Percentiles rank a stretch among this genome's conserved stretches.
phyloP scores from a whole-genome alignment of 257 asterid species.

The Schizonepeta tenuifolia region DNA sequence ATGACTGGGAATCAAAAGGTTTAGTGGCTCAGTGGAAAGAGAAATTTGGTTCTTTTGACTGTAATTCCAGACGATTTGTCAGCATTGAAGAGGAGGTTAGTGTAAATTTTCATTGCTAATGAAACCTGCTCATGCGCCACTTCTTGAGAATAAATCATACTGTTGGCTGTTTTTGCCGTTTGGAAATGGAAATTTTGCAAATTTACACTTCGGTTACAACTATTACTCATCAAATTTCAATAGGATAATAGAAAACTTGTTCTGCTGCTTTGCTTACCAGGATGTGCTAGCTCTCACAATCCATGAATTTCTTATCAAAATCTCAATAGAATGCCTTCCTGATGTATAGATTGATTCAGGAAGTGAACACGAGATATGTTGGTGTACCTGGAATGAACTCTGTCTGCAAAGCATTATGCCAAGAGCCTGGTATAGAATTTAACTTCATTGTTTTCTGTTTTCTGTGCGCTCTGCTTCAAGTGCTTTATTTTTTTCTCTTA shows the following conservation, averaged over 20 bases:
- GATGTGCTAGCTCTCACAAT: too few species aligned
- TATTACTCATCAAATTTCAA: not conserved
- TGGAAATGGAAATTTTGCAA: not conserved
- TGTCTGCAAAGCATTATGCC: constrained; percentile 72
- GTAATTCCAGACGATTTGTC: constrained; percentile 55
- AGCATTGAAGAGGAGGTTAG: constrained; percentile 55
- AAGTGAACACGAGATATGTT: constrained; percentile 68
- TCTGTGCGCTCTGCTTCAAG: constrained; percentile 18
- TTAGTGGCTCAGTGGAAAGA: constrained; percentile 80
- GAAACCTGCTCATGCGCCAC: not conserved
- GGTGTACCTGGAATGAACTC: constrained; percentile 96
- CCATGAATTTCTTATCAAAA: not conserved
- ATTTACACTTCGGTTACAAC: constrained; percentile 7
- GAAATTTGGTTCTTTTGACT: constrained; percentile 82
- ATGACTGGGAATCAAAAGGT: constrained; percentile 82
- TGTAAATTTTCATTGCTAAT: not conserved
- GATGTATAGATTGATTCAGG: constrained; percentile 51
- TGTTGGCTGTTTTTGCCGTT: constrained; percentile 7
- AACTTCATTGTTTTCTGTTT: constrained; percentile 23
- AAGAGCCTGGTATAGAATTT: constrained; percentile 66
- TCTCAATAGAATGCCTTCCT: constrained; percentile 32
- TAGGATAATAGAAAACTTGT: not conserved
- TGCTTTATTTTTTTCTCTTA: constrained; percentile 26
- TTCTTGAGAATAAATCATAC: not conserved
- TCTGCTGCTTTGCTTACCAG: constrained; percentile 8